phyloP scores from a whole-genome alignment of 23 red algal genomes.

The Gracilaria gracilis region DNA sequence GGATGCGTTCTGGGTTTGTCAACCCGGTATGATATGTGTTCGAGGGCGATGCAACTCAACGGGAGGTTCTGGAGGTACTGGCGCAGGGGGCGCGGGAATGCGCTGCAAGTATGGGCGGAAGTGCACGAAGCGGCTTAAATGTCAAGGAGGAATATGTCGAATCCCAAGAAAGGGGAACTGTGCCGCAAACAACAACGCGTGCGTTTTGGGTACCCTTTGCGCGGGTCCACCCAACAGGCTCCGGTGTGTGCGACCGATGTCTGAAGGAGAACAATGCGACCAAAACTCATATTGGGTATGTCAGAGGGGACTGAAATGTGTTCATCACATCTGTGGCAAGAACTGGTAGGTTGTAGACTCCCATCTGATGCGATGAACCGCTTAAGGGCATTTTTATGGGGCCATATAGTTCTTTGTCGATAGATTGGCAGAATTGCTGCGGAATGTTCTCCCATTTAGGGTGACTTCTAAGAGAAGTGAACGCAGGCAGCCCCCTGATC shows the following conservation, averaged over 20 bases:
- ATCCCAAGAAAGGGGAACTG: neutral
- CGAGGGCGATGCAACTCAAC: neutral
- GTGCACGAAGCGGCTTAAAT: neutral
- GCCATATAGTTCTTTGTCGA: no score
- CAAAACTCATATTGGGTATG: conserved; percentile 37
- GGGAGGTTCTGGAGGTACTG: no score
- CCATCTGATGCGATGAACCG: no score
- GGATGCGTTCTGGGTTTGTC: conserved; percentile 51
- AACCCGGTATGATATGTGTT: conserved; percentile 7
- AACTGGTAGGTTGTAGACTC: neutral
- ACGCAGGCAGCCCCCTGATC: no score
- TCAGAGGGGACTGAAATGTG: conserved; percentile 5
- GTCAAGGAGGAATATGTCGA: conserved; percentile 6
- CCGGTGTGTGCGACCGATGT: conserved; percentile 18
- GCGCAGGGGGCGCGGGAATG: neutral
- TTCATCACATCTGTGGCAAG: conserved; percentile 1
- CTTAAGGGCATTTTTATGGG: no score
- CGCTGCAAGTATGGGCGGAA: neutral
- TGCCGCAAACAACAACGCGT: neutral
- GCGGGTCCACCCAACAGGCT: conserved; percentile 6
- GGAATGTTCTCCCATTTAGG: no score
- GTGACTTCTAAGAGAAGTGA: no score
- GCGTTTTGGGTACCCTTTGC: conserved; percentile 6
- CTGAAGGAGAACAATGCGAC: neutral
- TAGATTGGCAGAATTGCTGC: no score